phyloP scores from a whole-genome alignment of 1,284 basidiomycete species.

The Cystobasidium pallidum region DNA sequence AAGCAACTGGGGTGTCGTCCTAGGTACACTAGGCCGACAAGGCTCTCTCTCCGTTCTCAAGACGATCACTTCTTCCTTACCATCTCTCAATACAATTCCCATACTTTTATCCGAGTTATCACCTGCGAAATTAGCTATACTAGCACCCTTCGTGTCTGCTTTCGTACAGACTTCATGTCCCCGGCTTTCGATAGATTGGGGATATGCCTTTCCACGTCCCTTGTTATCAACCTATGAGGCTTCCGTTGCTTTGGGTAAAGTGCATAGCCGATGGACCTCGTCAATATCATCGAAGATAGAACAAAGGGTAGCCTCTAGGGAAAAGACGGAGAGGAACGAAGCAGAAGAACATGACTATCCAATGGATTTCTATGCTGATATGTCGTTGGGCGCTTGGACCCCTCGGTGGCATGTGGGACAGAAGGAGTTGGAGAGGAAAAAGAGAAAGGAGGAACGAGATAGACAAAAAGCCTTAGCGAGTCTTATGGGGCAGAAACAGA shows the following conservation, averaged over 20 bases:
- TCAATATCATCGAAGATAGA: constrained; percentile 42
- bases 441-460: constrained; percentile 24
- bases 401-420: constrained; percentile 56
- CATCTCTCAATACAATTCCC: constrained; percentile 63
- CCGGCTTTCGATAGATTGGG: constrained; percentile 96
- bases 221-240: constrained; percentile 94
- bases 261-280: constrained; percentile 62
- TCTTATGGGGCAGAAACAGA: background rate
- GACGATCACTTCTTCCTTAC: constrained; percentile 57
- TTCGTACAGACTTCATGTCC: constrained; percentile 97
- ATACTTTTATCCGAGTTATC: constrained; percentile 95
- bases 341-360: constrained; percentile 68
- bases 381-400: constrained; percentile 62
- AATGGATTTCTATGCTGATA: constrained; percentile 94
- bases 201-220: constrained; percentile 88
- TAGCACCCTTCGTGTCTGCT: constrained; percentile 73
- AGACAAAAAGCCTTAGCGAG: constrained; percentile 17
- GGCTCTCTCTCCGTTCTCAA: constrained; percentile 87
- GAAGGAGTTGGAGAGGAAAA: constrained; percentile 23
- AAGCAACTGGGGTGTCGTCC: constrained; percentile 82
- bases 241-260: constrained; percentile 75
- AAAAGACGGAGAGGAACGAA: constrained; percentile 48
- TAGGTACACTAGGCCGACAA: constrained; percentile 93
- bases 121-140: constrained; percentile 85
- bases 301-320: constrained; percentile 40